Conservation (phyloP, 192 early-diverging fungal species). For the Dispira parvispora region DNA sequence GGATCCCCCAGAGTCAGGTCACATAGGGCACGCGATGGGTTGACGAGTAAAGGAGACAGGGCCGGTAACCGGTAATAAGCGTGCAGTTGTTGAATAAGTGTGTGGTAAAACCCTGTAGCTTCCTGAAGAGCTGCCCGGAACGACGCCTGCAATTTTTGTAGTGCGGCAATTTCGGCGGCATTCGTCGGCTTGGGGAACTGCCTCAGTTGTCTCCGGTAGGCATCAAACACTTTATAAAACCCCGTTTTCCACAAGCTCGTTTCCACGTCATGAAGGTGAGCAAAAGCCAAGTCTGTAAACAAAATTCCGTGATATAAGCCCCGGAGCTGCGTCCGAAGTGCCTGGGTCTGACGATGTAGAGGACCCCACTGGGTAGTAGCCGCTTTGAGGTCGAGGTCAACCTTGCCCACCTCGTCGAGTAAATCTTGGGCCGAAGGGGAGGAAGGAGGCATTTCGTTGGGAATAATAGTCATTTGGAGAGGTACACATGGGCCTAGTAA, state of each 20-base stretch:
- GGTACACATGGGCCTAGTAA: too few species aligned
- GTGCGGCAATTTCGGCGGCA: not conserved
- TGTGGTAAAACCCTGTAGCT: not conserved
- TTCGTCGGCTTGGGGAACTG: not conserved
- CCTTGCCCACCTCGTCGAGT: not conserved
- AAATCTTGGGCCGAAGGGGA: too few species aligned
- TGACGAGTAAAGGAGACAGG: not conserved
- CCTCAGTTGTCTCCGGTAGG: not conserved
- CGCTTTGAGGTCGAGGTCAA: not conserved
- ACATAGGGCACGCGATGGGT: not conserved
- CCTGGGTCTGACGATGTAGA: not conserved
- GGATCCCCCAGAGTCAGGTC: not conserved
- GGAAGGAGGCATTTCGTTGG: too few species aligned
- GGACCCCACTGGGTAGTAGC: not conserved
- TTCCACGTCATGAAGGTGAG: not conserved
- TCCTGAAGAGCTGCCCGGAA: not conserved
- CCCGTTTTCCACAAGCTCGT: not conserved
- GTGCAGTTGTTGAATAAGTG: not conserved
- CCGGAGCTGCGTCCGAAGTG: not conserved
- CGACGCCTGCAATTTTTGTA: not conserved
- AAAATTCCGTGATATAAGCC: not conserved
- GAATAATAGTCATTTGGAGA: too few species aligned
- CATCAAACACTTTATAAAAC: not conserved
- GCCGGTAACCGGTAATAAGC: not conserved
- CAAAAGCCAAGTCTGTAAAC: not conserved